Base-by-base conservation (phyloP, 202 grass and related monocot genomes). In the Schoenoplectus tabernaemontani region DNA sequence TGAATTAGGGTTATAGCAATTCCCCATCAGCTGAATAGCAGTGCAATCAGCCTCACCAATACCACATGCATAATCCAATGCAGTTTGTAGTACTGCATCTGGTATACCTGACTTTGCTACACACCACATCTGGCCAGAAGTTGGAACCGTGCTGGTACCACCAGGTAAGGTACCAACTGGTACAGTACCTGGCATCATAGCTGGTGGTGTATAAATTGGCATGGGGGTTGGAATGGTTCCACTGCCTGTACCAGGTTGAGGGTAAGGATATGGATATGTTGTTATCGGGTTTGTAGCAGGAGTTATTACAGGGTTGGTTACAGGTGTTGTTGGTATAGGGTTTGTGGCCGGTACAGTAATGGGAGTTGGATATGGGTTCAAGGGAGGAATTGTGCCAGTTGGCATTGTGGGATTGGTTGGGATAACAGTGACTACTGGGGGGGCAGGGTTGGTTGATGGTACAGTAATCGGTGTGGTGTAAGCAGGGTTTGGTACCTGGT, bases 1-100 rank as follows among this genome's bases (percentile, higher is more conserved):
- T 0, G 88, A 64, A 87, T 95, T 92, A 2, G 96, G 96, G 81
- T 89, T 95, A 82, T 98, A 95, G 84, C 96, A 98, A 80, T 54
- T 69, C 26, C 90, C 96, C 86, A 87, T 92, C 30, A 89, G 90
- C 81, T 95, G 91, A 87, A 98, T 85, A 17, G 86, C 71, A 7
- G 91, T 87, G 88, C 96, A 98, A 70, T 98, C 96, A 33, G 83
- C 95, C 22, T 85, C 86, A 56, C 91, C 95, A 3, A 89, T 87
- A 57, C 96, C 90, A 78, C 96, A 98, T 34, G 96, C 89, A 76
- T 85, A 98, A 85, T 98, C 96, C 38, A 98, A 37, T 1, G 81
- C 96, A 66, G 59, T 54, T 83, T 98, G 91, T 42, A 98, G 76
- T 10, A 47, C 79, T 2, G 42, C 23, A 53, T 95, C 89, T 61